These are phyloP conservation scores for Colletotrichum siamense DNA, from an alignment of 2,329 filamentous ascomycete species.

Conservation along the genomic window DNA sequence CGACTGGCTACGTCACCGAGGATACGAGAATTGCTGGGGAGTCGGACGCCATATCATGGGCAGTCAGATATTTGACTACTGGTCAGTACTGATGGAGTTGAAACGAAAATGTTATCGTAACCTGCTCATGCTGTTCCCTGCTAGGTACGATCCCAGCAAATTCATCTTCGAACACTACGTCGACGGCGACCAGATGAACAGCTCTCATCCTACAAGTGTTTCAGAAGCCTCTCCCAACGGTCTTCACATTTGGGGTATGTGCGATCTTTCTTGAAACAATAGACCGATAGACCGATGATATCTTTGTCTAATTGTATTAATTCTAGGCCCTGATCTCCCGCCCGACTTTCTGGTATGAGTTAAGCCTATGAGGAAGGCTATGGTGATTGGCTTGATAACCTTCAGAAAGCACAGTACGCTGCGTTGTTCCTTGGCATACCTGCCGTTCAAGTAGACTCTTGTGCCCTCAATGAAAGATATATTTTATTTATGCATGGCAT, in stretches of 20 bases:
- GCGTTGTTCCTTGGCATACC: not conserved
- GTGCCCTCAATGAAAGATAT: not conserved
- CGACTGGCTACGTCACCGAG: constrained; percentile 68
- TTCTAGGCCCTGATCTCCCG: not conserved
- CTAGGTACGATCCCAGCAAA: constrained; percentile 63
- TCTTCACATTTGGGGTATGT: constrained; percentile 51
- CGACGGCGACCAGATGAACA: constrained; percentile 69
- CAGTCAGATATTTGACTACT: constrained; percentile 66
- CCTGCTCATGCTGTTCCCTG: not conserved
- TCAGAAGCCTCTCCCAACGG: constrained; percentile 44
- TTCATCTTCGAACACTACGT: constrained; percentile 76
- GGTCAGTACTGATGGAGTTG: constrained; percentile 21
- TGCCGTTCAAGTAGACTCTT: not conserved
- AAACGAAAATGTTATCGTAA: not conserved
- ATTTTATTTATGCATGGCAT: not conserved
- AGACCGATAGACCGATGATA: not conserved
- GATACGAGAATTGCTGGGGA: constrained; percentile 72
- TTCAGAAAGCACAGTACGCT: not conserved
- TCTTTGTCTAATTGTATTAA: not conserved
- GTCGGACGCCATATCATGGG: constrained; percentile 74
- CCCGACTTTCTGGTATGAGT: not conserved
- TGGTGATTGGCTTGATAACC: not conserved
- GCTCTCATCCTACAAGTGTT: constrained; percentile 53
- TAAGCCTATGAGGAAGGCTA: not conserved
- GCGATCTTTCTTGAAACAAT: not conserved